phyloP scores from a whole-genome alignment of 106 monocot species.

The Posidonia australis region DNA sequence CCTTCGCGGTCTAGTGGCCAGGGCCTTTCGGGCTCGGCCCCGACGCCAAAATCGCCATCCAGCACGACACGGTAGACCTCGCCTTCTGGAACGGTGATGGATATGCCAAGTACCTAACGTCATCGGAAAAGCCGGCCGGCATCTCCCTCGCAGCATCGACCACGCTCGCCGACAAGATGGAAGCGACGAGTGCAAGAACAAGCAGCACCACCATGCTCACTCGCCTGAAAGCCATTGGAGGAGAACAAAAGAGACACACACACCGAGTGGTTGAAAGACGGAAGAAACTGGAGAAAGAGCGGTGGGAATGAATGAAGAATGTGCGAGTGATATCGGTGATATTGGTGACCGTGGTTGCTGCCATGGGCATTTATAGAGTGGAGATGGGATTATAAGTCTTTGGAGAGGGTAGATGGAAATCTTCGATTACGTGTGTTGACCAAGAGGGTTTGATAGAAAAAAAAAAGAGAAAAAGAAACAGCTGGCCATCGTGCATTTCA shows the following conservation, averaged over 20 bases:
- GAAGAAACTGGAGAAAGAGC: neutral
- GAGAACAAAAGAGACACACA: no score
- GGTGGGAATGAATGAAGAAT: neutral
- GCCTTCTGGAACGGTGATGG: slow-evolving; percentile 10
- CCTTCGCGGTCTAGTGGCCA: no score
- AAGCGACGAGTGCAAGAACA: neutral
- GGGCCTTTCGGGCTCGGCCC: slow-evolving; percentile 33
- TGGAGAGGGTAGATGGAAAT: neutral
- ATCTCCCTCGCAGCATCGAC: neutral
- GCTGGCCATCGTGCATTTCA: neutral
- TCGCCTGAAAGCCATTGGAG: neutral
- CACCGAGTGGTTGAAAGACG: neutral
- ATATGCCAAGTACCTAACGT: neutral
- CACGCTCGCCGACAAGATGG: no score
- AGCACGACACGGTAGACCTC: slow-evolving; percentile 9
- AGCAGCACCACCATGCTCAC: neutral
- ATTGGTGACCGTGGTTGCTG: no score
- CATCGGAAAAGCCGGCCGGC: neutral
- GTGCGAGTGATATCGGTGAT: neutral
- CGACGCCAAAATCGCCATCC: slow-evolving; percentile 24
- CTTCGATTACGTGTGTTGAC: neutral
- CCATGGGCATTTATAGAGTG: neutral
- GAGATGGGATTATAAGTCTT: neutral
- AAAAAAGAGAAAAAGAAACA: no score
- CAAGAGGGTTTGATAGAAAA: neutral